Evolutionary conservation across 352 stramenopile species (phyloP), one percentile per base, ranked within the genome.

Genomic region (Globisporangium yorkense): DNA sequence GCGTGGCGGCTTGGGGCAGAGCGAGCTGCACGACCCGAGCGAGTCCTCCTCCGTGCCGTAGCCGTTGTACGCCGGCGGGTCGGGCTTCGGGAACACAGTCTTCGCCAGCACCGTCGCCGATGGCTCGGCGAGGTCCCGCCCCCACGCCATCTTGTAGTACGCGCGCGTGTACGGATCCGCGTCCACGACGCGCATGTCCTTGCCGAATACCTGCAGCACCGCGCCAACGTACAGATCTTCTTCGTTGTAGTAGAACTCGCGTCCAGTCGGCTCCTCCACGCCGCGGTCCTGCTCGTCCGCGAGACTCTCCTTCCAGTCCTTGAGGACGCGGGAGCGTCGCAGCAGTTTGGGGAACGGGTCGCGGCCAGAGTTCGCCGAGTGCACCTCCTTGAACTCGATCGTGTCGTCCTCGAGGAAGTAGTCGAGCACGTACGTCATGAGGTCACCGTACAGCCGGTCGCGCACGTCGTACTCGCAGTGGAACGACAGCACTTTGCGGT

Each of bases 331-430:
- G 21, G 53, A 67, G 50, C 85, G 81, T 33, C 74, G 80, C 29
- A 95, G 70, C 31, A 94, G 69, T 37, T 87, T 57, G n/a, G 79
- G 77, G 67, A 92, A 94, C 66, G 71, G 78, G 48, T 95, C 84
- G 31, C 84, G 71, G 1, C 87, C 88, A 24, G 87, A 93, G 59
- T 96, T 96, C 13, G 70, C 65, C 41, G 74, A 73, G n/a, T 74
- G 66, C 5, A 89, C 70, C 64, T 96, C 88, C 45, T 89, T 89
- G 67, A 97, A 88, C 65, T 97, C 85, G 57, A 96, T 73, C 54
- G 85, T 94, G 64, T 95, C 84, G 56, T 97, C 89, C 63, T 88
- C 82, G 15, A 97, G 66, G 61, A 94, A 97, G 60, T 88, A 96
- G 61, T 88, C 75, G 44, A 97, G 70, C 6, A 62, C 80, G 58